Conservation (phyloP, 2,329 filamentous ascomycete species). For the Nectriaceae sp. region DNA sequence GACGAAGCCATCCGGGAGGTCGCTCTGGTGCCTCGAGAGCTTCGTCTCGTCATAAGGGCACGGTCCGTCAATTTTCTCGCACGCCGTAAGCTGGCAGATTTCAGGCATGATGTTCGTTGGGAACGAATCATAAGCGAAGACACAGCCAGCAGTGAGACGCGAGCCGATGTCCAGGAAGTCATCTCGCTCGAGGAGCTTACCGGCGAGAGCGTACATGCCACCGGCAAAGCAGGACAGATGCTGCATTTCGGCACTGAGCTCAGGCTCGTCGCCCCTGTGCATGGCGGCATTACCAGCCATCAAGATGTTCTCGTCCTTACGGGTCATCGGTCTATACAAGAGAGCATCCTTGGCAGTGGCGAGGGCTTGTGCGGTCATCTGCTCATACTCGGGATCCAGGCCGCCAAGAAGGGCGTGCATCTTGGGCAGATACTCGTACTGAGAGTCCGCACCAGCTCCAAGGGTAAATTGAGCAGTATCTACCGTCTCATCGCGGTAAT, state of each 20-base stretch:
- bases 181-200: constrained; percentile 56
- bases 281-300: constrained; percentile 49
- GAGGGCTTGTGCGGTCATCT: constrained; percentile 65
- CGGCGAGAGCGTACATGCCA: constrained; percentile 69
- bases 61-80: constrained; percentile 34
- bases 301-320: constrained; percentile 59
- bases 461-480: constrained; percentile 43
- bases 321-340: constrained; percentile 69
- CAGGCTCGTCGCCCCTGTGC: constrained; percentile 26
- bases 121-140: constrained; percentile 55
- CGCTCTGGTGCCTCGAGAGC: constrained; percentile 21
- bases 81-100: constrained; percentile 41
- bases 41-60: constrained; percentile 35
- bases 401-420: constrained; percentile 66
- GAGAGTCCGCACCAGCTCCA: constrained; percentile 48
- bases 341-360: constrained; percentile 62
- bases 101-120: constrained; percentile 58
- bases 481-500: constrained; percentile 57
- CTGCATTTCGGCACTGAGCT: constrained; percentile 42
- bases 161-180: constrained; percentile 50
- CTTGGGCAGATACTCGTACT: constrained; percentile 64
- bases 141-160: constrained; percentile 53
- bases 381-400: constrained; percentile 59
- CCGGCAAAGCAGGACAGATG: constrained; percentile 73
- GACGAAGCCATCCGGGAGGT: constrained; percentile 57